A percentile compares a stretch with the other conserved stretches of the same genome.
Conservation (phyloP, 1,284 basidiomycete species). For the Irpex sp. region DNA sequence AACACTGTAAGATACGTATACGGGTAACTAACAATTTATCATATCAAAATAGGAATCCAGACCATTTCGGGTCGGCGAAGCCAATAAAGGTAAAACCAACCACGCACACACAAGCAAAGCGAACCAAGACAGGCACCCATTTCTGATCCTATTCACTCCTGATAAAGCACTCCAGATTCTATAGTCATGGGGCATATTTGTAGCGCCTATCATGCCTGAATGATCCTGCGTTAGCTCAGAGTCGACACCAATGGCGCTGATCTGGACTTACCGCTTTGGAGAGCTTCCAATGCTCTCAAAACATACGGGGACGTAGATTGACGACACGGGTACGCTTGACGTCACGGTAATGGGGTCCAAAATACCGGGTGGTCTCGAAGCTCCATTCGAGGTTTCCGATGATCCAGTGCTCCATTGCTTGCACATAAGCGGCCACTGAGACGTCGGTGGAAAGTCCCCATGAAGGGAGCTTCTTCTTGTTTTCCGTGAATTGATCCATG, state of each 20-base stretch:
- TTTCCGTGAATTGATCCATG: conserved; percentile 27
- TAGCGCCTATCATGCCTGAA: not conserved
- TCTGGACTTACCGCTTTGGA: too few relatives aligned
- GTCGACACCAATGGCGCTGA: not conserved
- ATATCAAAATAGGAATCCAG: not conserved
- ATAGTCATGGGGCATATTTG: not conserved
- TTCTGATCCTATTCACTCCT: not conserved
- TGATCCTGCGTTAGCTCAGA: not conserved
- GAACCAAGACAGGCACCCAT: not conserved
- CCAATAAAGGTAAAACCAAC: not conserved
- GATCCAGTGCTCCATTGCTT: conserved; percentile 34
- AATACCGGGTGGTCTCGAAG: conserved; percentile 37
- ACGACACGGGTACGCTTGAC: conserved; percentile 25
- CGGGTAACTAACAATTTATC: not conserved
- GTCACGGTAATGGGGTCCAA: conserved; percentile 23
- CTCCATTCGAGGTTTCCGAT: conserved; percentile 38
- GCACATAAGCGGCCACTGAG: conserved; percentile 31
- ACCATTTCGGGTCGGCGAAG: not conserved
- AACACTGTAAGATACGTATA: too few relatives aligned
- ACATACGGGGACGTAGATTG: conserved; percentile 5
- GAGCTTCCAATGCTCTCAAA: not conserved
- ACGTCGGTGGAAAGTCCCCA: conserved; percentile 28
- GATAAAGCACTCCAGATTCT: not conserved
- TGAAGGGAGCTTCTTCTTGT: conserved; percentile 27
- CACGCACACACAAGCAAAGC: not conserved